Percentiles rank a stretch among this genome's conserved stretches.
These are phyloP conservation scores for Nakazawaea anatomiae DNA, from an alignment of 805 yeast genomes.

Conservation along the genomic window DNA sequence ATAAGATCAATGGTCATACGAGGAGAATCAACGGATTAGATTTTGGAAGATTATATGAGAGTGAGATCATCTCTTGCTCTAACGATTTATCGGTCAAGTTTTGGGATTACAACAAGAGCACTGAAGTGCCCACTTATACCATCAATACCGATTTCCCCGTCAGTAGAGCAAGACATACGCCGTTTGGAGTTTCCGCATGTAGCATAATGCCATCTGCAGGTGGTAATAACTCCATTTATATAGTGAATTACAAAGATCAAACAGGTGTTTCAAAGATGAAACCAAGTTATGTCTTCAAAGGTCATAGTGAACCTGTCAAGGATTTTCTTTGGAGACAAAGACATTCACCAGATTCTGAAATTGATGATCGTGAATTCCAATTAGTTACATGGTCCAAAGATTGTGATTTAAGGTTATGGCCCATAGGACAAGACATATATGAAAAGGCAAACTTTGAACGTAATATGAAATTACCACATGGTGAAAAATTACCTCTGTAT, in stretches of 20 bases:
- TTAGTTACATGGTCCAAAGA: constrained; percentile 93
- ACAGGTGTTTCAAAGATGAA: constrained; percentile 32
- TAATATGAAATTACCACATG: constrained; percentile 27
- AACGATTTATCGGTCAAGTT: constrained; percentile 79
- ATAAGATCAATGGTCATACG: constrained; percentile 65
- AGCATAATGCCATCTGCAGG: constrained; percentile 90
- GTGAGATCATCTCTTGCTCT: constrained; percentile 72
- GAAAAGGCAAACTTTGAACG: constrained; percentile 37
- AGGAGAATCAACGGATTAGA: constrained; percentile 88
- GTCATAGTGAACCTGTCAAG: constrained; percentile 79
- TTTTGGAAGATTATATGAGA: constrained; percentile 57
- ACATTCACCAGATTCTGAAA: constrained; percentile 33
- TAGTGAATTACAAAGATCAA: constrained; percentile 42
- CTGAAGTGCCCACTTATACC: constrained; percentile 44
- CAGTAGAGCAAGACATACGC: constrained; percentile 81
- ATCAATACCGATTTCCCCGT: constrained; percentile 79
- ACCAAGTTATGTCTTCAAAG: constrained; percentile 60
- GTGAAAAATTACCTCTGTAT: constrained; percentile 28
- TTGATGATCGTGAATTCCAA: constrained; percentile 80
- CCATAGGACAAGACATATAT: constrained; percentile 44
- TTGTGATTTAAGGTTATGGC: constrained; percentile 81
- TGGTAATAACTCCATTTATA: constrained; percentile 60
- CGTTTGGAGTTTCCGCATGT: constrained; percentile 79
- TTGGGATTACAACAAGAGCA: constrained; percentile 58
- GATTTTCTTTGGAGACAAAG: constrained; percentile 86